Evolutionary conservation across 1,139 yeast species (phyloP).

Genomic region (Debaryomyces robertsiae): DNA sequence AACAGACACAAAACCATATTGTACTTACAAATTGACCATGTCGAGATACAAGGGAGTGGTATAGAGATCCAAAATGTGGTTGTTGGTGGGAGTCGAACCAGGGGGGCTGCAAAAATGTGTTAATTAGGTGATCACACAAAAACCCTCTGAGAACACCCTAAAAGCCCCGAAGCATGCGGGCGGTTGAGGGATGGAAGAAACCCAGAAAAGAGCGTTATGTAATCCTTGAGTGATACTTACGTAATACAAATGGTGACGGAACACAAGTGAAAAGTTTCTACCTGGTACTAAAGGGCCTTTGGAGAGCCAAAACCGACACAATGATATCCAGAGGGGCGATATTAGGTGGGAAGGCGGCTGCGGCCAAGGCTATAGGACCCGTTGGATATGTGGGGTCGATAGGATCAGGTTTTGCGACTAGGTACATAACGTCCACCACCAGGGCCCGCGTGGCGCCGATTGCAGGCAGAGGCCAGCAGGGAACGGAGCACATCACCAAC

Average conservation of each 20-base stretch:
- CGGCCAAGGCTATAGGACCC: slow-evolving; percentile 2
- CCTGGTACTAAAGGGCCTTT: background rate
- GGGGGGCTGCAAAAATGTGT: no score
- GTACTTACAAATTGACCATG: no score
- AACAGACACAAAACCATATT: no score
- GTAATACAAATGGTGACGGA: background rate
- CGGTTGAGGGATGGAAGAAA: no score
- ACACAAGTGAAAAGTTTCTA: slow-evolving; percentile 8
- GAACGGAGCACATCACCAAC: slow-evolving; percentile 5
- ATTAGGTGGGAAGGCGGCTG: slow-evolving; percentile 6
- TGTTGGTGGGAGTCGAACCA: no score
- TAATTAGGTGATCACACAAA: no score
- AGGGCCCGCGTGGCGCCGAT: background rate
- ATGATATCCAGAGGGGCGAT: slow-evolving; percentile 8
- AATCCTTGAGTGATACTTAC: background rate
- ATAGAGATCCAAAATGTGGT: background rate
- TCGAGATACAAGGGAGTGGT: background rate
- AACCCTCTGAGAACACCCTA: no score
- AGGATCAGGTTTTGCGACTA: background rate
- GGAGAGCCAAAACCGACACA: background rate
- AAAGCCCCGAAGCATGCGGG: no score
- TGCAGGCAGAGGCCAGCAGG: background rate
- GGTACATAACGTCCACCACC: background rate
- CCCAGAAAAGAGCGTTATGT: slow-evolving; percentile 1
- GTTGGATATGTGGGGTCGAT: no score